A percentile compares a stretch with the other conserved stretches of the same genome.
Conservation (phyloP, 75 land plant species). For the Cupressus sempervirens region DNA sequence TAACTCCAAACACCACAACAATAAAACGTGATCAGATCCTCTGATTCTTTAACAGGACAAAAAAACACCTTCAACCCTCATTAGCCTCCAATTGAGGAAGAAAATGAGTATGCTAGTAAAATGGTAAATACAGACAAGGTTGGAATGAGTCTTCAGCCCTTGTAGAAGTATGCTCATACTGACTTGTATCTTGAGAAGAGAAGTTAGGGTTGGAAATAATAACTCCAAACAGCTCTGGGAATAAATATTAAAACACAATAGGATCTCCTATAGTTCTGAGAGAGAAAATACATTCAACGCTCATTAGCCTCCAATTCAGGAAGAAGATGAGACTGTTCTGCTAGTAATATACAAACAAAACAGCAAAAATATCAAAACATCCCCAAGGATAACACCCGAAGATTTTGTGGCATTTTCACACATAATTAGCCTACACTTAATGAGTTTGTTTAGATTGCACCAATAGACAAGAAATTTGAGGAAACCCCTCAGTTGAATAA, state of each 20-base stretch:
- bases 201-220: neutral
- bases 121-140: neutral
- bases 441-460: neutral
- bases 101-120: neutral
- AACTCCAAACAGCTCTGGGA: neutral
- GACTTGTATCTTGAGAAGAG: neutral
- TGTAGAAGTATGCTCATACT: neutral
- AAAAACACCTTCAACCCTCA: neutral
- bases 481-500: neutral
- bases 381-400: neutral
- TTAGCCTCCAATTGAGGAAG: neutral
- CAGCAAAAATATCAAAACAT: neutral
- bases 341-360: neutral
- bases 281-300: neutral
- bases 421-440: neutral
- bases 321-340: neutral
- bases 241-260: neutral
- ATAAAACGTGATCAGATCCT: neutral
- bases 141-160: too few species aligned
- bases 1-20: neutral
- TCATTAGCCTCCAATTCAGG: conserved; percentile 4
- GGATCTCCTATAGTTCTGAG: neutral
- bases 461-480: neutral
- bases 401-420: neutral
- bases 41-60: neutral